phyloP scores from a whole-genome alignment of 352 stramenopile genomes.

The Blastocystis sp. region DNA sequence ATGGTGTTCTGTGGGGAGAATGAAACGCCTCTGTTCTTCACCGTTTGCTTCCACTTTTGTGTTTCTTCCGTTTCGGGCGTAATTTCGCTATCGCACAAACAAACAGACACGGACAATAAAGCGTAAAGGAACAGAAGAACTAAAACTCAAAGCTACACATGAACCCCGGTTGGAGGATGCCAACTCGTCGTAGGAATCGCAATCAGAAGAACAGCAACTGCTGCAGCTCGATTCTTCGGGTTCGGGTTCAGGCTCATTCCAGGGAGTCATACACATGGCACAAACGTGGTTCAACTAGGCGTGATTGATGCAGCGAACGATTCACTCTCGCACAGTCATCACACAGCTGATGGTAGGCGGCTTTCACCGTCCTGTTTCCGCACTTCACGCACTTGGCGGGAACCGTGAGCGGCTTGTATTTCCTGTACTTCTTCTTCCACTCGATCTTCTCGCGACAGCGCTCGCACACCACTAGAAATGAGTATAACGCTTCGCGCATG shows the following conservation, averaged over 20 bases:
- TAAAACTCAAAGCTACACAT: not conserved
- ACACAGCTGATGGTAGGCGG: constrained; percentile 64
- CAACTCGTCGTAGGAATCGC: not conserved
- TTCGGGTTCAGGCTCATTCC: constrained; percentile 19
- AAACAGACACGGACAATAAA: not conserved
- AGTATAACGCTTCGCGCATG: not conserved
- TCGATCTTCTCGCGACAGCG: constrained; percentile 88
- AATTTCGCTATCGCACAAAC: not conserved
- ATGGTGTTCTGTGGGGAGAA: not conserved
- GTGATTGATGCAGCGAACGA: not conserved
- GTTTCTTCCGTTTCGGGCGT: not conserved
- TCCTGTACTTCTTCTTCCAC: constrained; percentile 98
- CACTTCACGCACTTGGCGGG: constrained; percentile 83
- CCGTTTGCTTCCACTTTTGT: not conserved
- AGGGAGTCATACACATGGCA: constrained; percentile 72
- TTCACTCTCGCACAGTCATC: constrained; percentile 57
- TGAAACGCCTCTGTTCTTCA: not conserved
- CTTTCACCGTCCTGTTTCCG: constrained; percentile 69
- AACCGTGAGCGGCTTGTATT: constrained; percentile 94
- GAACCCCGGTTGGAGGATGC: not conserved
- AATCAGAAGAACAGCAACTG: constrained; percentile 53
- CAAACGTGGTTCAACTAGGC: constrained; percentile 50
- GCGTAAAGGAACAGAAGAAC: constrained; percentile 1
- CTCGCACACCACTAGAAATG: constrained; percentile 72
- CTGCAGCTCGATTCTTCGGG: constrained; percentile 39